phyloP scores from a whole-genome alignment of 257 asterid genomes.

The Fraxinus excelsior region DNA sequence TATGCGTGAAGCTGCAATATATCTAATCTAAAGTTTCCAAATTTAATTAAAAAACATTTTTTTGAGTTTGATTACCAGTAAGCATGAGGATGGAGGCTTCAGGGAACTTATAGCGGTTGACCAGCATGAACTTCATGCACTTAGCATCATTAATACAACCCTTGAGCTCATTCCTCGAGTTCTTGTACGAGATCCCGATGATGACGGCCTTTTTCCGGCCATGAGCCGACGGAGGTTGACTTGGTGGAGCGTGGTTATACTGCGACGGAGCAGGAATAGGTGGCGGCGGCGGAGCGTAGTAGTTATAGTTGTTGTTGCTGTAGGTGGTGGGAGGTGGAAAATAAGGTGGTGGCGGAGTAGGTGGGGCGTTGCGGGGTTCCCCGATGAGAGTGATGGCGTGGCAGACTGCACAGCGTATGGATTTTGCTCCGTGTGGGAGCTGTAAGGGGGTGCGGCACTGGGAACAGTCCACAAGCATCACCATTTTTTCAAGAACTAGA shows the following conservation, averaged over 20 bases:
- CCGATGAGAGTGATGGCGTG: constrained; percentile 72
- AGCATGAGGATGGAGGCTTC: constrained; percentile 83
- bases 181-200: constrained; percentile 68
- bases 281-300: constrained; percentile 33
- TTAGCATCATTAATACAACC: constrained; percentile 93
- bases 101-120: constrained; percentile 68
- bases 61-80: constrained; percentile 51
- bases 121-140: constrained; percentile 73
- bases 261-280: constrained; percentile 36
- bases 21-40: not conserved
- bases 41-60: not conserved
- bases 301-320: constrained; percentile 24
- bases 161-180: constrained; percentile 66
- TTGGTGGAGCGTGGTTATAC: constrained; percentile 42
- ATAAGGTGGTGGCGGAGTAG: constrained; percentile 29
- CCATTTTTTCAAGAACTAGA: constrained; percentile 32
- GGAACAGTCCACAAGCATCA: constrained; percentile 82
- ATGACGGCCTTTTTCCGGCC: constrained; percentile 89
- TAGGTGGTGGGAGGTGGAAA: constrained; percentile 26
- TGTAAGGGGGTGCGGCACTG: constrained; percentile 75
- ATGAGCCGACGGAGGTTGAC: constrained; percentile 37
- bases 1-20: not conserved
- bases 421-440: constrained; percentile 77
- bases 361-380: constrained; percentile 44
- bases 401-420: constrained; percentile 85